Conservation (phyloP, 2,329 filamentous ascomycete species). For the Ramularia endophylla region DNA sequence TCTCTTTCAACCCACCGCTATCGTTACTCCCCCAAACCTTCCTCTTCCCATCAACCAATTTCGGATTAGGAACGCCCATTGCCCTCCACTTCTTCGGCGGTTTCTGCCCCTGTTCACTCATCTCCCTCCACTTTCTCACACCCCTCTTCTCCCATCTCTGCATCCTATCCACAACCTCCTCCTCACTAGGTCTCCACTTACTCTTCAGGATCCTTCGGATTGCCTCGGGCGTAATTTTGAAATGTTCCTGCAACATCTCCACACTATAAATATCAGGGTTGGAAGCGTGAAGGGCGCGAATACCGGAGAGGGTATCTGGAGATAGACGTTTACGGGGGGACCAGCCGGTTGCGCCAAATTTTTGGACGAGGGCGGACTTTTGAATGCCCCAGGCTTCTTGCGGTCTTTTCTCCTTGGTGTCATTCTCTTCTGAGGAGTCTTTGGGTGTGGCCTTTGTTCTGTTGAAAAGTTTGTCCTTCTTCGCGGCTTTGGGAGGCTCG, state of each 20-base stretch:
- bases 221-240: slow-evolving; percentile 80
- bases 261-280: slow-evolving; percentile 75
- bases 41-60: slow-evolving; percentile 7
- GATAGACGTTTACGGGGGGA: slow-evolving; percentile 78
- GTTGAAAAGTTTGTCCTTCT: too few species aligned
- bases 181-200: slow-evolving; percentile 61
- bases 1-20: too few species aligned
- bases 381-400: slow-evolving; percentile 64
- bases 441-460: slow-evolving; percentile 3
- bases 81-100: slow-evolving; percentile 50
- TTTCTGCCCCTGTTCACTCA: slow-evolving; percentile 48
- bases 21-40: neutral
- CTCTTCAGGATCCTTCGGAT: slow-evolving; percentile 79
- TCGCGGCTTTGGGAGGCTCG: too few species aligned
- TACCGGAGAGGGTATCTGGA: slow-evolving; percentile 85
- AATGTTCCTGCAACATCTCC: slow-evolving; percentile 64
- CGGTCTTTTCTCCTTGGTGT: neutral
- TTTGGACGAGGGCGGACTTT: slow-evolving; percentile 66
- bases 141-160: slow-evolving; percentile 44
- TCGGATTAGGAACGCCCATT: slow-evolving; percentile 33
- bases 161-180: slow-evolving; percentile 39
- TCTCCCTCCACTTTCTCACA: slow-evolving; percentile 43
- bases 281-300: slow-evolving; percentile 72
- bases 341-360: slow-evolving; percentile 75
- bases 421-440: slow-evolving; percentile 4